Evolutionary conservation across 2,329 filamentous ascomycete genomes (phyloP).

Genomic region (Venturia nashicola): DNA sequence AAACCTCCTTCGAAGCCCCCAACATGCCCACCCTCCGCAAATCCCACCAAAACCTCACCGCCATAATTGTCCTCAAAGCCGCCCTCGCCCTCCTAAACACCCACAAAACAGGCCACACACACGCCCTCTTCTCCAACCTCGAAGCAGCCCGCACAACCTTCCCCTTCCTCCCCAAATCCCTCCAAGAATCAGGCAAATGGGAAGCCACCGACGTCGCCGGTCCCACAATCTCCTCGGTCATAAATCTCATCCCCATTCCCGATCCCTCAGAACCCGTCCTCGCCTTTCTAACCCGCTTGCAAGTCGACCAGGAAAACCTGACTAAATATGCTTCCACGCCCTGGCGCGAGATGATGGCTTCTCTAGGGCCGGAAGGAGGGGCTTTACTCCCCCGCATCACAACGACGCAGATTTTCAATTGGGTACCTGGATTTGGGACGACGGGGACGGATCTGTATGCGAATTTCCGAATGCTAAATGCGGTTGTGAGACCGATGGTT

Average conservation of each 20-base stretch:
- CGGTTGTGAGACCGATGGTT: background rate
- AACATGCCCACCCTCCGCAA: background rate
- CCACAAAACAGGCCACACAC: background rate
- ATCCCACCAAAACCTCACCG: background rate
- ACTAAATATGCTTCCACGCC: background rate
- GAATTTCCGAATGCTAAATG: background rate
- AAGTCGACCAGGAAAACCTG: background rate
- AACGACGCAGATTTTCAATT: slow-evolving; percentile 2
- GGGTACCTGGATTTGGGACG: background rate
- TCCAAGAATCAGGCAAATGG: background rate
- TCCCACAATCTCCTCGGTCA: slow-evolving; percentile 1
- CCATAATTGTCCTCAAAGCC: slow-evolving; percentile 1
- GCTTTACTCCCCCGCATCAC: background rate
- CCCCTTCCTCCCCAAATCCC: slow-evolving; percentile 1
- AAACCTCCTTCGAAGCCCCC: background rate
- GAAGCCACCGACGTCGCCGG: slow-evolving; percentile 5
- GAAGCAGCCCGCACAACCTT: slow-evolving; percentile 4
- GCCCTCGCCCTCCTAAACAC: background rate
- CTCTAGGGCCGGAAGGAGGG: background rate
- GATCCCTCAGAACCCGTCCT: background rate
- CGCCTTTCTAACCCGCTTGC: background rate
- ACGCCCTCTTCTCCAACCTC: slow-evolving; percentile 4
- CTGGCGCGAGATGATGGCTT: background rate
- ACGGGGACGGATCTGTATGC: background rate
- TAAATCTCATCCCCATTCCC: background rate